A percentile compares a stretch with the other conserved stretches of the same genome.
These are phyloP conservation scores for Cyclotella atomus DNA, from an alignment of 108 stramenopile species.

Conservation along the genomic window DNA sequence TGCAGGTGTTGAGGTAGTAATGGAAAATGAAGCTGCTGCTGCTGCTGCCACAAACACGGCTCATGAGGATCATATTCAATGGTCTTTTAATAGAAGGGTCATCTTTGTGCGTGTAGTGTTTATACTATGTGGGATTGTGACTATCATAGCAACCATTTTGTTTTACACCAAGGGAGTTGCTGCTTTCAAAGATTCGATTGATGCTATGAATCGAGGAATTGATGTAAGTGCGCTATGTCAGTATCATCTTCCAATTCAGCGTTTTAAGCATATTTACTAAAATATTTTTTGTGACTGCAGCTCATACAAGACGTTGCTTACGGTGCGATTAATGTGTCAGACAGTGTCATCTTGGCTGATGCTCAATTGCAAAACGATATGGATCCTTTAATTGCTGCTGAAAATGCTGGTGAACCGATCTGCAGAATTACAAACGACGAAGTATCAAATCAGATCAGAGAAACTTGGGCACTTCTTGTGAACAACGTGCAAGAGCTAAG, in stretches of 20 bases:
- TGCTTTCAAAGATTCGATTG: background rate
- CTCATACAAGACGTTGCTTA: constrained; percentile 17
- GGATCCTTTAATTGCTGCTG: background rate
- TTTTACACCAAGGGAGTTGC: constrained; percentile 12
- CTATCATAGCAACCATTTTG: constrained; percentile 1
- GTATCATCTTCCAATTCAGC: background rate
- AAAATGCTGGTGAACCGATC: background rate
- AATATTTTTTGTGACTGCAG: background rate
- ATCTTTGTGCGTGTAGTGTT: constrained; percentile 13
- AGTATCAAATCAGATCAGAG: constrained; percentile 16
- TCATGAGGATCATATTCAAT: constrained; percentile 3
- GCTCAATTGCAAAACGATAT: constrained; percentile 2
- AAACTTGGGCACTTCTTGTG: background rate
- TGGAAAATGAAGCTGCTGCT: constrained; percentile 8
- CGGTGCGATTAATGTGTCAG: constrained; percentile 17
- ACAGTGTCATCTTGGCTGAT: constrained; percentile 6
- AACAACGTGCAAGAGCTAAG: constrained; percentile 15
- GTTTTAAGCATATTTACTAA: too few relatives aligned
- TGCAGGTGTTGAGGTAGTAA: constrained; percentile 16
- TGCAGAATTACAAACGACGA: background rate
- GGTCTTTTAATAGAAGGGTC: constrained; percentile 22
- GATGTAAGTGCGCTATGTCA: constrained; percentile 13
- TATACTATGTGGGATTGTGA: constrained; percentile 12
- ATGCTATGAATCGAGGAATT: constrained; percentile 3
- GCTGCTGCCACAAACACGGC: background rate